Evolutionary conservation across 176 grass and related monocot genomes (phyloP).

Genomic region (Secale cereale): DNA sequence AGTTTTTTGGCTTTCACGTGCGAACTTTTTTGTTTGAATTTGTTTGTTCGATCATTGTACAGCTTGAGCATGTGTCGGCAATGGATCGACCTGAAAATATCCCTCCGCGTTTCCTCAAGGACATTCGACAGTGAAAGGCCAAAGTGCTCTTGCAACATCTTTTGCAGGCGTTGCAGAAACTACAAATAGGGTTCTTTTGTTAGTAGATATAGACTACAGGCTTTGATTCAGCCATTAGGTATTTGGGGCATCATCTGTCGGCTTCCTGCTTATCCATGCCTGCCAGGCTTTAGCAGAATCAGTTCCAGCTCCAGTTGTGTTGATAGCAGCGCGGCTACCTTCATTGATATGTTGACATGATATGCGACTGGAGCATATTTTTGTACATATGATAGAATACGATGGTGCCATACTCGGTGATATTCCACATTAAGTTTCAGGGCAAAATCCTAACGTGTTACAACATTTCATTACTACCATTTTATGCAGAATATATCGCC

Average conservation of each 20-base stretch:
- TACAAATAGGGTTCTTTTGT: background rate
- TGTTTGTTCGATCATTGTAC: constrained; percentile 3
- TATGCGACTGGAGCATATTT: background rate
- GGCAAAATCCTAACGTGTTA: background rate
- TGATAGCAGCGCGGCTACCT: background rate
- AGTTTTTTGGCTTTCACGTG: background rate
- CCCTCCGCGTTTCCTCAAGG: background rate
- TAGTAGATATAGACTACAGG: background rate
- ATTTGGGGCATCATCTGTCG: background rate
- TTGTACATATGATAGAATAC: background rate
- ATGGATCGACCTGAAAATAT: constrained; percentile 10
- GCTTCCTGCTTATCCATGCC: background rate
- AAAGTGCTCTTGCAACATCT: background rate
- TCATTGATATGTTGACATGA: background rate
- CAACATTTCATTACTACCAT: background rate
- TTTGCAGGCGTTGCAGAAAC: background rate
- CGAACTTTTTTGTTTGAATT: background rate
- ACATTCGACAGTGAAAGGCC: background rate
- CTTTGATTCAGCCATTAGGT: background rate
- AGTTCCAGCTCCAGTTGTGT: background rate
- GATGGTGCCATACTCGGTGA: background rate
- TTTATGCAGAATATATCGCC: background rate
- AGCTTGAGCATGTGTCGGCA: constrained; percentile 22
- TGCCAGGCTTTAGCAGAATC: too few relatives aligned
- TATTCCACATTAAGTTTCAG: background rate